Conservation (phyloP, 495 filamentous ascomycete species). For the Penicillium egyptiacum region DNA sequence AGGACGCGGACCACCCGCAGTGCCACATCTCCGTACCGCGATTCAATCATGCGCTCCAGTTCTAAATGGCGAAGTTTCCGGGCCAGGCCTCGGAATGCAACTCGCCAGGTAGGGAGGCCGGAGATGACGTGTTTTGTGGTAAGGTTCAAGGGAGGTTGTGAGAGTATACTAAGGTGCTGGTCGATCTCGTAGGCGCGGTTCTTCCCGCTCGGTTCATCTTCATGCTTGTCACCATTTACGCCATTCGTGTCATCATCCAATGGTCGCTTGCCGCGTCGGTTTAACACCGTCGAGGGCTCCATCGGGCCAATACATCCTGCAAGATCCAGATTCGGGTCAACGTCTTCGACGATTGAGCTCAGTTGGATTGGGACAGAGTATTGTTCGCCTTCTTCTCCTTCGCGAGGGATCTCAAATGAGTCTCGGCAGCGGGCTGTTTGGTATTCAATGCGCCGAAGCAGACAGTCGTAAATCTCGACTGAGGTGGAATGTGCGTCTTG, state of each 20-base stretch:
- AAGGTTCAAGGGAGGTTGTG: slow-evolving; percentile 69
- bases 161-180: slow-evolving; percentile 74
- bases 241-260: slow-evolving; percentile 35
- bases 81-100: slow-evolving; percentile 72
- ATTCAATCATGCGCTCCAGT: slow-evolving; percentile 72
- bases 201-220: slow-evolving; percentile 35
- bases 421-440: slow-evolving; percentile 68
- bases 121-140: slow-evolving; percentile 43
- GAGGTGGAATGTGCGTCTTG: slow-evolving; percentile 52
- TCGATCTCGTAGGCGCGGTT: slow-evolving; percentile 56
- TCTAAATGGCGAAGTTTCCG: slow-evolving; percentile 68
- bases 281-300: slow-evolving; percentile 23
- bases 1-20: slow-evolving; percentile 79
- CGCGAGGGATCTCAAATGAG: slow-evolving; percentile 50
- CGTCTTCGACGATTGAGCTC: slow-evolving; percentile 36
- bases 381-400: slow-evolving; percentile 52
- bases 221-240: slow-evolving; percentile 32
- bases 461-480: slow-evolving; percentile 68
- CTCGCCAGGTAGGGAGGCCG: slow-evolving; percentile 70
- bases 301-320: slow-evolving; percentile 40
- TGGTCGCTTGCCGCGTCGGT: slow-evolving; percentile 37
- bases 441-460: slow-evolving; percentile 69
- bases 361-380: slow-evolving; percentile 40
- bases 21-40: slow-evolving; percentile 72
- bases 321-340: slow-evolving; percentile 45